Base-by-base conservation (phyloP, 225 moss, liverwort and hornwort species). In the Asterella californica region DNA sequence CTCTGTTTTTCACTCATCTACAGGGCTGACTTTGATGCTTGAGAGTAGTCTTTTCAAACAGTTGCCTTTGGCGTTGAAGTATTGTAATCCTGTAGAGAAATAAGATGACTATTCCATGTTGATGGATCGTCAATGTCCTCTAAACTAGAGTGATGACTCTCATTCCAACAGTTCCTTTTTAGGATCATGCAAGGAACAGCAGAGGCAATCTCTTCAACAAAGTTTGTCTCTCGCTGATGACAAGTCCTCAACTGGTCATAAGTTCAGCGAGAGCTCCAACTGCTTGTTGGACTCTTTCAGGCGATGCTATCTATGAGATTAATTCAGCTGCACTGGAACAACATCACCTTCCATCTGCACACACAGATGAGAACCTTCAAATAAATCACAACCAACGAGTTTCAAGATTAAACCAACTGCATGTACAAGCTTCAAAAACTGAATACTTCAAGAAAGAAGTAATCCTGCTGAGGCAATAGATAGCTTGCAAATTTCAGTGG, bases 311-410 rank as follows among this genome's bases (percentile, higher is more conserved):
- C 87, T 82, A 33, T 83, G 84, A 68, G 82, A 81, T 50, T 90
- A 89, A 65, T 94, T 94, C 74, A 97, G 80, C 83, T 86, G 85
- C 67, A 97, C 90, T 54, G 88, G 93, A 70, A 97, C 97, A 17
- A 91, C 77, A 85, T 97, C 97, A 15, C 94, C 94, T 83, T 97
- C 97, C 86, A 97, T 94, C 97, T 97, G 84, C 63, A 61, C 36
- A 76, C 24, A n/a, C 6, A 76, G 0, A 76, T 42, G 22, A 9
- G 29, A 74, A 25, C 10, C 52, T 11, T 30, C 1, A 45, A 24
- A 9, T 42, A 4, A 4, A 72, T 17, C 3, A 73, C 24, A 25
- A 73, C 2, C 14, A 47, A 73, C n/a, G 0, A 10, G 25, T 30
- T 67, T 10, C 25, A 22, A n/a, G 22, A 60, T 1, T 2, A 33